A percentile compares a stretch with the other conserved stretches of the same genome.
phyloP scores from a whole-genome alignment of 2,329 filamentous ascomycete species.

The Aspergillus cejpii region DNA sequence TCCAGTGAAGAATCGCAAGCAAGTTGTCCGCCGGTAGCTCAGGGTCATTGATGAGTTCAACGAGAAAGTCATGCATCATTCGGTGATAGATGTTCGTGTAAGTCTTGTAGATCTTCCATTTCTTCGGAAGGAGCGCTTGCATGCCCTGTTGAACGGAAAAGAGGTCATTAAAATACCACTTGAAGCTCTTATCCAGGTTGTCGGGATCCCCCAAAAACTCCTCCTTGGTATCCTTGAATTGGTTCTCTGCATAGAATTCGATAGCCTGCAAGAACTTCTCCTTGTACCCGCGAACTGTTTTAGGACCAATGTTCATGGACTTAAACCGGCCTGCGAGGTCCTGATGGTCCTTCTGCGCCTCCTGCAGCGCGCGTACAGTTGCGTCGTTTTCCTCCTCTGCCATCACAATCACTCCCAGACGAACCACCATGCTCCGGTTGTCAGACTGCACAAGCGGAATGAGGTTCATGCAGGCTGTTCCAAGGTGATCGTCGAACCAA shows the following conservation, averaged over 20 bases:
- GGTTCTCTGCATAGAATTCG: conserved; percentile 62
- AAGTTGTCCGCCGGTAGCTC: conserved; percentile 80
- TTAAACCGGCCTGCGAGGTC: conserved; percentile 91
- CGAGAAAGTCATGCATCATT: conserved; percentile 90
- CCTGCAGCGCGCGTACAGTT: conserved; percentile 81
- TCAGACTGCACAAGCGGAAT: conserved; percentile 80
- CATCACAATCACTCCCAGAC: conserved; percentile 85
- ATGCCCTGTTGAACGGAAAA: conserved; percentile 92
- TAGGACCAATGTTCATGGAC: conserved; percentile 87
- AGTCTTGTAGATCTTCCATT: conserved; percentile 90
- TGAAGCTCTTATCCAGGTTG: conserved; percentile 76
- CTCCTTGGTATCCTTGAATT: conserved; percentile 65
- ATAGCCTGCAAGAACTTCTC: conserved; percentile 86
- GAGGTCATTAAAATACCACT: conserved; percentile 97
- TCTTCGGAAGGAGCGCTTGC: conserved; percentile 84
- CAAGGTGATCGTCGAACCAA: conserved; percentile 94
- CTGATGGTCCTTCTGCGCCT: conserved; percentile 91
- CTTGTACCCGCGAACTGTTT: conserved; percentile 90
- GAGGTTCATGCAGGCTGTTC: conserved; percentile 78
- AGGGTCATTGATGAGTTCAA: conserved; percentile 74
- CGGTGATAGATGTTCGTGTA: conserved; percentile 88
- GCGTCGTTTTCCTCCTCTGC: conserved; percentile 96
- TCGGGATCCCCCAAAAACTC: conserved; percentile 78
- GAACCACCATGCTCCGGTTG: conserved; percentile 82
- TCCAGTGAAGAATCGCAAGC: conserved; percentile 89